Base-by-base conservation (phyloP, 352 stramenopile genomes). In the Phytophthora tubulina region DNA sequence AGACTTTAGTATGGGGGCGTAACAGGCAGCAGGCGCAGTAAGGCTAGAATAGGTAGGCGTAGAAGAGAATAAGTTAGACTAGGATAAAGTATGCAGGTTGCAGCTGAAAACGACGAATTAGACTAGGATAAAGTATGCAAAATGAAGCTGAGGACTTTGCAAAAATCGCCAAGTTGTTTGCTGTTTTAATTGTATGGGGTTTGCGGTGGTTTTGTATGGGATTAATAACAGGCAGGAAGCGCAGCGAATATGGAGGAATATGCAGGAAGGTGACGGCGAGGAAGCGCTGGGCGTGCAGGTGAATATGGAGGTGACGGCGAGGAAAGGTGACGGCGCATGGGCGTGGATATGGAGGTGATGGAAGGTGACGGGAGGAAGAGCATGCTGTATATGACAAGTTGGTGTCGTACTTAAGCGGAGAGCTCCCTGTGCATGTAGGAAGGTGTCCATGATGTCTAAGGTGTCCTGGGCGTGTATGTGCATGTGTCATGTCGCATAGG, bases 81-180 rank as follows among this genome's bases (percentile, higher is more conserved):
- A 33, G n/a, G 5, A 32, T 32, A 32, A 14, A 51, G 44, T 32
- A 33, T 32, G n/a, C 27, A 6, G 8, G 15, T 10, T 14, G 44
- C n/a, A 51, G 38, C 38, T 39, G 48, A 4, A 27, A 3, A 30
- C 8, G 31, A 21, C 48, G 13, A 32, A 33, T 51, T 33, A 33
- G 44, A 31, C 44, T 51, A 51, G 44, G 44, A 51, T 51, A 51
- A 51, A 51, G n/a, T 51, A 51, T 51, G 5, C 27, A 14, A 33
- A 51, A 51, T 32, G 44, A 32, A 21, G 21, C 44, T 33, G 17
- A 51, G 15, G 45, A 52, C 45, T 52, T 52, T 21, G 21, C 21
- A 21, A 21, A 21, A 21, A 21, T 21, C 21, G 21, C 21, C 0
- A 21, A 21, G 21, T 21, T 21, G 21, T 21, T 21, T 21, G 21